phyloP scores from a whole-genome alignment of 306 rosid species.

The Pyrus bretschneideri region DNA sequence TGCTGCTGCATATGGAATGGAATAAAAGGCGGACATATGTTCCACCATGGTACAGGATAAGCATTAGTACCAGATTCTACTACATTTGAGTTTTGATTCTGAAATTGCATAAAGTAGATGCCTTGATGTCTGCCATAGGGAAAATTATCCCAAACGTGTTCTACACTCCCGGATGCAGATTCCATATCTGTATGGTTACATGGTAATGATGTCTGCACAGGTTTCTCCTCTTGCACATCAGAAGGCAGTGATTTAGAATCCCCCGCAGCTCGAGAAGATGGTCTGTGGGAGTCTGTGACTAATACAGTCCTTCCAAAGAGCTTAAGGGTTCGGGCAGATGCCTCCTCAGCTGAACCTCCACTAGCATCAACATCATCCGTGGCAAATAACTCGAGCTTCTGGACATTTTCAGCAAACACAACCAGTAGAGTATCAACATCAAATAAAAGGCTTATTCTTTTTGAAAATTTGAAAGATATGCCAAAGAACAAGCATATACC shows the following conservation, averaged over 20 bases:
- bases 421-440: constrained; percentile 9
- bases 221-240: not conserved
- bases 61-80: constrained; percentile 20
- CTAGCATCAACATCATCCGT: constrained; percentile 19
- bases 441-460: not conserved
- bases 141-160: constrained; percentile 14
- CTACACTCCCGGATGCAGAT: constrained; percentile 3
- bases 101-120: constrained; percentile 21
- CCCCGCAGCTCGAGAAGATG: constrained; percentile 20
- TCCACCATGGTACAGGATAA: constrained; percentile 34
- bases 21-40: constrained; percentile 11
- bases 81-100: constrained; percentile 22
- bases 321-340: constrained; percentile 41
- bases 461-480: not conserved
- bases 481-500: constrained; percentile 36
- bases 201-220: constrained; percentile 1
- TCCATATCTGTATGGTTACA: not conserved
- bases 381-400: constrained; percentile 42
- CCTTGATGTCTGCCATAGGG: constrained; percentile 8
- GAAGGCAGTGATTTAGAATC: constrained; percentile 18
- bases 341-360: constrained; percentile 35
- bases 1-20: constrained; percentile 20
- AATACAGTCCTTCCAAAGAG: constrained; percentile 68
- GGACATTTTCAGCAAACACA: constrained; percentile 14
- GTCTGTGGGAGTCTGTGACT: constrained; percentile 32